Evolutionary conservation across 768 basidiomycete species (phyloP).

Genomic region (Naganishia kalamii): DNA sequence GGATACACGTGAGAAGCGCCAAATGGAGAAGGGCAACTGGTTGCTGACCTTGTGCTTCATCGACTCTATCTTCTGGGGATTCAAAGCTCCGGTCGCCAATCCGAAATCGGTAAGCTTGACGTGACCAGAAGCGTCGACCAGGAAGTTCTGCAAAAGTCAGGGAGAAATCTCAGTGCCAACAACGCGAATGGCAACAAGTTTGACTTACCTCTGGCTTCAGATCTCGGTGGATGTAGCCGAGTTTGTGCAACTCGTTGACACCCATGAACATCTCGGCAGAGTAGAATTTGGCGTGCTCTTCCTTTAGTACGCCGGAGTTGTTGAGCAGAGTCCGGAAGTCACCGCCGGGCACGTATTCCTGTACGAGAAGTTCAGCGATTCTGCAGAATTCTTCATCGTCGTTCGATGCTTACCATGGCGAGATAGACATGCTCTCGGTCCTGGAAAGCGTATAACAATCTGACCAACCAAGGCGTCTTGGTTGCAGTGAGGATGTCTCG

Average conservation of each 20-base stretch:
- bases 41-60: slow-evolving; percentile 73
- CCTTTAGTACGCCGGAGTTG: slow-evolving; percentile 94
- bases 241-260: slow-evolving; percentile 88
- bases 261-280: slow-evolving; percentile 96
- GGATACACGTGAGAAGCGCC: background rate
- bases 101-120: slow-evolving; percentile 92
- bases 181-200: too few species aligned
- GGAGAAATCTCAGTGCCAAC: too few species aligned
- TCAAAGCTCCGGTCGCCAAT: slow-evolving; percentile 89
- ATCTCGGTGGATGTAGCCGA: slow-evolving; percentile 97
- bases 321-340: slow-evolving; percentile 96
- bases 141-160: too few species aligned
- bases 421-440: slow-evolving; percentile 85
- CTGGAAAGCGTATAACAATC: slow-evolving; percentile 93
- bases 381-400: background rate
- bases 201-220: slow-evolving; percentile 82
- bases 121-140: slow-evolving; percentile 90
- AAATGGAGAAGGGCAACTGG: background rate
- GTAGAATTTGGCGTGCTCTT: slow-evolving; percentile 94
- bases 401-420: slow-evolving; percentile 60
- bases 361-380: background rate
- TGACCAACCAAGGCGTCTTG: slow-evolving; percentile 94
- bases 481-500: slow-evolving; percentile 96
- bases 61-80: slow-evolving; percentile 88
- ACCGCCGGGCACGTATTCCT: slow-evolving; percentile 94